Evolutionary conservation across 371 early-diverging fungal genomes (phyloP), one percentile per base, ranked within the genome.

Genomic region (Mortierella sp.): DNA sequence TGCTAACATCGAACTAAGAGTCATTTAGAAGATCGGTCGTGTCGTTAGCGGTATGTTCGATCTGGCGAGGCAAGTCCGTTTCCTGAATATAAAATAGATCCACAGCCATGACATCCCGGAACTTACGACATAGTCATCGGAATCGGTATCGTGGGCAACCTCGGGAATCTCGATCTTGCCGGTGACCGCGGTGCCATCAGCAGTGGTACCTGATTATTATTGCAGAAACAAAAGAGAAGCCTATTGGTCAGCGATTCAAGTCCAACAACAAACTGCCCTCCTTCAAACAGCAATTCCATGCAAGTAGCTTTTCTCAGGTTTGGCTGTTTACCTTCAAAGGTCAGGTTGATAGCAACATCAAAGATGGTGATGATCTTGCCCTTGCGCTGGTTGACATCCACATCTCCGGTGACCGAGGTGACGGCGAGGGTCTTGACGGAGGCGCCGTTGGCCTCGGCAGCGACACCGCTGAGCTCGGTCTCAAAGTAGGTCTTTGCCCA

Each of bases 91-190:
- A 57, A 78, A 34, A 3, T 5, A 21, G 8, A 37, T 31, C 37
- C 11, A 6, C 13, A 26, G 9, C 5, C 21, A 1, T 34, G 61
- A 5, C 26, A 16, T 31, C 6, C 31, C 10, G 14, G 21, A n/a
- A 82, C 92, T 67, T 89, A 95, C 95, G 86, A 95, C 96, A 86
- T 95, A 92, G 74, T 97, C 96, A 69, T 95, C 94, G 6, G 79
- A 44, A 14, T 95, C 94, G 13, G 96, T 95, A 84, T 97, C 98
- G 81, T 98, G 97, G 73, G 96, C 96, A 57, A 96, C 94, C 87
- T 98, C 99, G 28, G 98, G 98, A 61, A 98, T 91, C 26, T 89
- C 87, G 82, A 98, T 94, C 74, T 91, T 93, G 9, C 99, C 99
- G 21, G 90, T 84, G 10, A 93, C 95, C 51, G 88, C 89, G 21